Conservation (phyloP, 2,329 filamentous ascomycete genomes). For the Microsporum audouinii region DNA sequence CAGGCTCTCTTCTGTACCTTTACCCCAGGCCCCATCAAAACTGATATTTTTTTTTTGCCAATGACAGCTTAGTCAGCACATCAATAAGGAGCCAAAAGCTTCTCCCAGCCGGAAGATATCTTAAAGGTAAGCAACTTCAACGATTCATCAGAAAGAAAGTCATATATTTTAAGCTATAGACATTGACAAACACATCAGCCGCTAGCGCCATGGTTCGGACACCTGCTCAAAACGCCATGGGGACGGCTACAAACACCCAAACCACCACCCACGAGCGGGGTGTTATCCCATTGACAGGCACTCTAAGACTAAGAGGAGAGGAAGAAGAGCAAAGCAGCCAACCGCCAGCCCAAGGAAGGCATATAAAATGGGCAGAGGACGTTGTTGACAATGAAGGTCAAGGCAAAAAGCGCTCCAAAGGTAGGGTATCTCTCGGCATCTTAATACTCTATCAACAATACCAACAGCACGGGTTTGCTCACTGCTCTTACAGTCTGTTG, state of each 20-base stretch:
- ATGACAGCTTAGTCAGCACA: not conserved
- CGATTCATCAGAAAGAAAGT: not conserved
- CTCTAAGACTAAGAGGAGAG: conserved; percentile 13
- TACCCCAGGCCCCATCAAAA: not conserved
- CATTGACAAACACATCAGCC: not conserved
- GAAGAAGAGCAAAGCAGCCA: not conserved
- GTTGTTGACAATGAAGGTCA: conserved; percentile 93
- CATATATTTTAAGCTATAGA: not conserved
- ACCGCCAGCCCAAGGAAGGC: conserved; percentile 19
- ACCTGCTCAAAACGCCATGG: not conserved
- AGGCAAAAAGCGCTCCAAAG: conserved; percentile 89
- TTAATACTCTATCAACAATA: not conserved
- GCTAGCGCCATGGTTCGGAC: not conserved
- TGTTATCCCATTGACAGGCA: conserved; percentile 7
- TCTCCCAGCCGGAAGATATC: not conserved
- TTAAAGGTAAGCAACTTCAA: not conserved
- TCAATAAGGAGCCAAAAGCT: not conserved
- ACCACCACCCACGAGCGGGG: not conserved
- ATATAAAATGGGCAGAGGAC: conserved; percentile 84
- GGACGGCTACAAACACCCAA: not conserved
- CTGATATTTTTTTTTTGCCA: not conserved
- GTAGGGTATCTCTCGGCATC: conserved; percentile 35
- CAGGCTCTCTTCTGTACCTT: not conserved
- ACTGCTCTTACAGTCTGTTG: conserved; percentile 66
- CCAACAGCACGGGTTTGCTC: not conserved